A percentile compares a stretch with the other conserved stretches of the same genome.
Conservation (phyloP, 1,284 basidiomycete genomes). For the Golubevia sp. region DNA sequence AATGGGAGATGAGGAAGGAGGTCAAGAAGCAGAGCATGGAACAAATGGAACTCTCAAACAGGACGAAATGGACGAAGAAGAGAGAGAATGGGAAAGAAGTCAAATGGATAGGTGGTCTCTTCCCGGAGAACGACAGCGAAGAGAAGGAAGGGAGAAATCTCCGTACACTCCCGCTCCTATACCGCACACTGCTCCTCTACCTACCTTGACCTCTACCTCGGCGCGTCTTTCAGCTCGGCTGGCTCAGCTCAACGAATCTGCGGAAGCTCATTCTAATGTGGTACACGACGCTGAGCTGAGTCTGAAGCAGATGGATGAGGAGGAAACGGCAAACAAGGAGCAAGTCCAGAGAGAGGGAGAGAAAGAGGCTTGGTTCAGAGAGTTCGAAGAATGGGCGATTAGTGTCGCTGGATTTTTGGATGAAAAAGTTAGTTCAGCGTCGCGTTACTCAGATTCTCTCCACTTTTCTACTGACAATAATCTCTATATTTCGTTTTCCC, state of each 20-base stretch:
- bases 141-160: slow-evolving; percentile 17
- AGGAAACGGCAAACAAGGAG: slow-evolving; percentile 31
- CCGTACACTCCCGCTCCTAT: slow-evolving; percentile 31
- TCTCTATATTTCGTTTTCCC: neutral
- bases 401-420: slow-evolving; percentile 45
- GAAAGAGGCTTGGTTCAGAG: slow-evolving; percentile 44
- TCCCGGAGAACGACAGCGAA: neutral
- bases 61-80: neutral
- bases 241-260: slow-evolving; percentile 20
- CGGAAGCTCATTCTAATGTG: slow-evolving; percentile 15
- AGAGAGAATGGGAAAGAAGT: neutral
- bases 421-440: slow-evolving; percentile 18
- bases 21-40: neutral
- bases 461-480: neutral
- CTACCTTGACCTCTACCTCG: slow-evolving; percentile 32
- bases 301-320: slow-evolving; percentile 21
- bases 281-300: slow-evolving; percentile 13
- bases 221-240: slow-evolving; percentile 25
- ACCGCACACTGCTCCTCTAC: slow-evolving; percentile 30
- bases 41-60: neutral
- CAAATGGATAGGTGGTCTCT: neutral
- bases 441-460: too few species aligned
- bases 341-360: slow-evolving; percentile 29
- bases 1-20: slow-evolving; percentile 1
- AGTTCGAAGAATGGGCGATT: slow-evolving; percentile 39